A percentile compares a stretch with the other conserved stretches of the same genome.
Evolutionary conservation across 257 asterid species (phyloP).

Genomic region (Petunia secreta): DNA sequence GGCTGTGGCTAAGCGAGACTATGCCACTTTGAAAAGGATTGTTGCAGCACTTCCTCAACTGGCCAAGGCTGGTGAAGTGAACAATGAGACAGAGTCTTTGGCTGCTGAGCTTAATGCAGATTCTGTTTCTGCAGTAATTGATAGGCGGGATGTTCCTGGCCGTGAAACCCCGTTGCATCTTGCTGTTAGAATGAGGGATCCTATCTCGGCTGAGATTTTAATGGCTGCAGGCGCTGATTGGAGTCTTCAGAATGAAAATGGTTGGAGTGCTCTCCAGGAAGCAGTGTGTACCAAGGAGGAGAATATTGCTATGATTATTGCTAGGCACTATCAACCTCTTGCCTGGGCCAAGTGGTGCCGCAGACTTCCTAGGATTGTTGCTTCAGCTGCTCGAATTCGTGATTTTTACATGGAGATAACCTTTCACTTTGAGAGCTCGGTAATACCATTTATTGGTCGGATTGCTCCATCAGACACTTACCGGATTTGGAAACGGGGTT

Average conservation of each 20-base stretch:
- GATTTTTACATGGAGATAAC: constrained; percentile 98
- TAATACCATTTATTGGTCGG: constrained; percentile 94
- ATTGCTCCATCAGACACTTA: constrained; percentile 99
- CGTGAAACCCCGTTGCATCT: constrained; percentile 98
- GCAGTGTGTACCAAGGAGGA: constrained; percentile 99
- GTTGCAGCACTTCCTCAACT: constrained; percentile 77
- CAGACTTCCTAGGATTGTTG: constrained; percentile 97
- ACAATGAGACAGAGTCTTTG: constrained; percentile 74
- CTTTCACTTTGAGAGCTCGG: constrained; percentile 97
- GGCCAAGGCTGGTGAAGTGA: constrained; percentile 93
- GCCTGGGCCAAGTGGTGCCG: constrained; percentile 99
- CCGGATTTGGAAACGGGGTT: constrained; percentile 95
- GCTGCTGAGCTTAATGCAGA: constrained; percentile 88
- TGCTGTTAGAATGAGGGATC: constrained; percentile 79
- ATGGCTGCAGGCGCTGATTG: constrained; percentile 99
- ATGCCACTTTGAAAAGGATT: constrained; percentile 59
- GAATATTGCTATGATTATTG: constrained; percentile 92
- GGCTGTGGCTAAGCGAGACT: constrained; percentile 76
- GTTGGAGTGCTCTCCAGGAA: constrained; percentile 99
- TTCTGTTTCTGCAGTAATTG: constrained; percentile 71
- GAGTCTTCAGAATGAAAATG: constrained; percentile 98
- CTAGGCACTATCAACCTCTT: constrained; percentile 95
- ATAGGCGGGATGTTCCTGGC: constrained; percentile 94
- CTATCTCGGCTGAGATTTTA: constrained; percentile 84
- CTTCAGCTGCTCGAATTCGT: constrained; percentile 82